phyloP scores from a whole-genome alignment of 2,329 filamentous ascomycete species.

The Aspergillus transmontanensis region DNA sequence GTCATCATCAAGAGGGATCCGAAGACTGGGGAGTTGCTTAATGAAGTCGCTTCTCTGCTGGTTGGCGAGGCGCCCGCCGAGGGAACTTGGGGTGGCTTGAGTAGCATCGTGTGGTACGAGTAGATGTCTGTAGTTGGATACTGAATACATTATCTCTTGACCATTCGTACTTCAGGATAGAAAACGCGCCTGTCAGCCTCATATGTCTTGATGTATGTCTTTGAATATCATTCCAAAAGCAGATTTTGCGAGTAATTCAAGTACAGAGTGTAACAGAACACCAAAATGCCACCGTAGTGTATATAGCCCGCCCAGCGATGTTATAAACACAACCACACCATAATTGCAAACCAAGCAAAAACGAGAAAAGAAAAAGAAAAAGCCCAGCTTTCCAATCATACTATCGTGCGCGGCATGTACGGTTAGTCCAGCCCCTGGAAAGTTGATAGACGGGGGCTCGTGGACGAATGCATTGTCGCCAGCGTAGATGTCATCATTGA shows the following conservation, averaged over 20 bases:
- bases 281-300: constrained; percentile 24
- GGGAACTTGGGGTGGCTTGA: constrained; percentile 33
- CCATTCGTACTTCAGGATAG: not conserved
- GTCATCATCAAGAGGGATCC: constrained; percentile 64
- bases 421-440: not conserved
- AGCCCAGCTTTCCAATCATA: constrained; percentile 31
- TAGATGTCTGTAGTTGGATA: constrained; percentile 12
- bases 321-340: constrained; percentile 9
- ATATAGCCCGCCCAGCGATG: constrained; percentile 23
- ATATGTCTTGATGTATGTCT: not conserved
- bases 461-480: constrained; percentile 6
- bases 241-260: not conserved
- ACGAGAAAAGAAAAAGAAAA: constrained; percentile 15
- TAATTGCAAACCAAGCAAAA: constrained; percentile 12
- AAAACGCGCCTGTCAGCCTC: not conserved
- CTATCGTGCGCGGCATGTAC: constrained; percentile 1
- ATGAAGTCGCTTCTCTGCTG: constrained; percentile 31
- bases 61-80: constrained; percentile 33
- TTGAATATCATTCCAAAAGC: constrained; percentile 1
- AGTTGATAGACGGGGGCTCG: not conserved
- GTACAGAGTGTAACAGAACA: constrained; percentile 10
- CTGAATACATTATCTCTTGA: not conserved
- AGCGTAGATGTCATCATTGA: constrained; percentile 21
- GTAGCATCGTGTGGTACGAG: constrained; percentile 40
- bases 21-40: constrained; percentile 60